Conservation (phyloP, 208 protist species). For the Trypanosomatidae sp. region DNA sequence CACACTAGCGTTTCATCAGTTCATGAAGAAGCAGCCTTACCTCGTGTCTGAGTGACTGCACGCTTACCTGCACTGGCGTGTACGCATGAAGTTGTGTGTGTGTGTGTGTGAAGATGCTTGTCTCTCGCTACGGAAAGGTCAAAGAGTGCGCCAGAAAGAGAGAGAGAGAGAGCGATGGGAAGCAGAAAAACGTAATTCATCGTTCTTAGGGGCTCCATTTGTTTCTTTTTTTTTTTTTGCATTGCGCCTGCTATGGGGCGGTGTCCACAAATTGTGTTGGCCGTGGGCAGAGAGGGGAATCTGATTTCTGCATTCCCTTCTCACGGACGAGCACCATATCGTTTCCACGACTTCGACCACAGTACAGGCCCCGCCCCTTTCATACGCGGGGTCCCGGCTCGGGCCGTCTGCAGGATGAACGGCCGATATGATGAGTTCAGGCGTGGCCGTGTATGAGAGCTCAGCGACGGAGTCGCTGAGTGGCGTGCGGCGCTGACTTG, state of each 20-base stretch:
- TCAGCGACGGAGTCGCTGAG: too few species aligned
- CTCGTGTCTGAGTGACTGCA: background rate
- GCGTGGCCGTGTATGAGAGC: too few species aligned
- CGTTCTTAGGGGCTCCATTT: background rate
- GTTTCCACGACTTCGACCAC: too few species aligned
- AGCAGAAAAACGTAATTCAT: background rate
- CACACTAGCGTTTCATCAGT: background rate
- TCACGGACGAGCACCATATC: too few species aligned
- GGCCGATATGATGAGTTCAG: too few species aligned
- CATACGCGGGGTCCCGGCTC: too few species aligned
- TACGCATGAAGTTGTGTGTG: background rate
- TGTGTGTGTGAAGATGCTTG: slow-evolving; percentile 4
- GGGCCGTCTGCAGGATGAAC: too few species aligned
- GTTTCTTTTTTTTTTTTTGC: background rate
- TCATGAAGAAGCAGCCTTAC: background rate
- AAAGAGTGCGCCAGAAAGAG: background rate
- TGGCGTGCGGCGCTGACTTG: too few species aligned
- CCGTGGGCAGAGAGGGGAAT: too few species aligned
- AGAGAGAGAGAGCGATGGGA: background rate
- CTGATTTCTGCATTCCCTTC: too few species aligned
- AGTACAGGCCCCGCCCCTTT: too few species aligned
- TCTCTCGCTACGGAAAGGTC: background rate
- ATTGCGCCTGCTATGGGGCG: background rate
- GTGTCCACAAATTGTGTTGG: too few species aligned
- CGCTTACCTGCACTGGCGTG: background rate